A percentile compares a stretch with the other conserved stretches of the same genome.
Conservation (phyloP, 1,139 yeast genomes). For the Wickerhamiella pararugosa region DNA sequence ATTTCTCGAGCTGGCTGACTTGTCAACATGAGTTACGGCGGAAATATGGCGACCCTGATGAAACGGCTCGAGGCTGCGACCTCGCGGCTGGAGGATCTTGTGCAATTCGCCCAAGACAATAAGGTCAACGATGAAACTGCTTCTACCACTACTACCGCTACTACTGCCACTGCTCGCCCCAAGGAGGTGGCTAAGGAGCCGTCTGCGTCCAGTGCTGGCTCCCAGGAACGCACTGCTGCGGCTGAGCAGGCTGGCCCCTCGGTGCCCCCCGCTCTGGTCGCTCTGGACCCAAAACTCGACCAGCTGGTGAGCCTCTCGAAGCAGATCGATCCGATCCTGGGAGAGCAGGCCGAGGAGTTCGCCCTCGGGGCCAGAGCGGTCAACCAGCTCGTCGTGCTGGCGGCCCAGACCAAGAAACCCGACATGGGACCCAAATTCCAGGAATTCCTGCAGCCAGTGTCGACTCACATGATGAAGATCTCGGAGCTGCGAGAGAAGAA, state of each 20-base stretch:
- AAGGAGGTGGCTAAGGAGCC: neutral
- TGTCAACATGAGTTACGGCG: conserved; percentile 1
- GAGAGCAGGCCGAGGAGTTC: conserved; percentile 40
- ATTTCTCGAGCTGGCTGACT: neutral
- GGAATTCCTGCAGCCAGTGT: conserved; percentile 53
- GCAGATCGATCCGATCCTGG: conserved; percentile 48
- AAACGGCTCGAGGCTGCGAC: conserved; percentile 78
- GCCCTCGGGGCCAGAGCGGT: conserved; percentile 48
- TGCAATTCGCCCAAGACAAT: conserved; percentile 46
- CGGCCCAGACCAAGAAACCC: conserved; percentile 50
- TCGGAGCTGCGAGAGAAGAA: conserved; percentile 54
- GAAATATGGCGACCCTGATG: conserved; percentile 17
- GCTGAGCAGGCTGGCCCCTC: neutral
- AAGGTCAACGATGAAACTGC: neutral
- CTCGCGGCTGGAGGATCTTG: conserved; percentile 75
- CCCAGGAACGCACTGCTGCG: neutral
- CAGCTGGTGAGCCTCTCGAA: conserved; percentile 37
- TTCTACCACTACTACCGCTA: neutral
- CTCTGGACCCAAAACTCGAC: conserved; percentile 35
- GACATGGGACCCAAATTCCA: conserved; percentile 39
- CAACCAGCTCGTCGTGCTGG: conserved; percentile 42
- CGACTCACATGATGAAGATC: conserved; percentile 42
- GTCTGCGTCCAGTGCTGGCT: conserved; percentile 8
- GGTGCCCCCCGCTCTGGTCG: conserved; percentile 22
- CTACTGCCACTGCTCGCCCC: conserved; percentile 14